Base-by-base conservation (phyloP, 768 basidiomycete species). In the Boletus reticuloceps region DNA sequence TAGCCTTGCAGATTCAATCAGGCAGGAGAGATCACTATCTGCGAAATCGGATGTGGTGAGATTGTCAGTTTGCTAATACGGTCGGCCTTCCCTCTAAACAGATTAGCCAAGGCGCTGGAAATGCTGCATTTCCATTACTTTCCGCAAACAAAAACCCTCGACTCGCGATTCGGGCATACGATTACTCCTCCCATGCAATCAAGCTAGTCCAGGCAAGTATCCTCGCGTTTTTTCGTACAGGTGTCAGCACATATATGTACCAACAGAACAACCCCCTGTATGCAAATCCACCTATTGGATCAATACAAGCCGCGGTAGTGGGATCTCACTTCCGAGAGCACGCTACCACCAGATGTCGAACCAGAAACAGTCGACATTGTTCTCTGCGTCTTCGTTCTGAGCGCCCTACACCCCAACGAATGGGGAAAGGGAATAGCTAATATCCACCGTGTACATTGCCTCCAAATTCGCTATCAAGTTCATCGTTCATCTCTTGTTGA, bases 351-450 rank as follows among this genome's bases (percentile, higher is more conserved):
- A 1, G 82, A 80, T 14, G 66, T 97, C 17, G 72, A 75, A 32
- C 84, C 84, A 10, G 82, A 74, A 17, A 84, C 81, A n/a, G 86
- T 94, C 13, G 94, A 99, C 64, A 85, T 98, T 39, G 76, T 91
- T 31, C 83, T 95, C n/a, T 81, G 97, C 51, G 89, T 99, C 34
- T 99, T 96, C 65, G 94, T 98, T 19, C 73, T 98, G 55, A 93
- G 90, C 51, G 97, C 97, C 0, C 75, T 99, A 25, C 94, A 97
- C 66, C 97, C 97, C 3, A 74, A 83, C 48, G 97, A 99, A 76
- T 99, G 97, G 97, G 72, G 73, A 2, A 80, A 77, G 40, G 95
- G 94, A 2, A 77, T 98, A 32, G 72, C 79, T 17, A 98, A 98
- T 66, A 80, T 94, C 3, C 82, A 89, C 59, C 79, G 77, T 65